phyloP scores from a whole-genome alignment of 2,329 filamentous ascomycete species.

The Venturia oleaginea region DNA sequence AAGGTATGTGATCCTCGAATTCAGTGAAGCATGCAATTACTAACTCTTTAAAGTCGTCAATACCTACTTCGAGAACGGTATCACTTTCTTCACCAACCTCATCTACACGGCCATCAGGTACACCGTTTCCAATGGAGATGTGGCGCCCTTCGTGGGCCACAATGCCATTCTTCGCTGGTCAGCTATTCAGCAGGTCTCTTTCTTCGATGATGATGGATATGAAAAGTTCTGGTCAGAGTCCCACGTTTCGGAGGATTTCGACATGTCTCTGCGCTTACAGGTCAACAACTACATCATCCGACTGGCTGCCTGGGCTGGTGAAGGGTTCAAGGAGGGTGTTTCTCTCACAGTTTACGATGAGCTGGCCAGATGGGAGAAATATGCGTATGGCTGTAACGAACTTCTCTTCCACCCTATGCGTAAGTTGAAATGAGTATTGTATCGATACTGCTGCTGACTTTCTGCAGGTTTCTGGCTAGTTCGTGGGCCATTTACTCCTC shows the following conservation, averaged over 20 bases:
- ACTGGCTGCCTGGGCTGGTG: slow-evolving; percentile 61
- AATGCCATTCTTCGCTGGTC: slow-evolving; percentile 69
- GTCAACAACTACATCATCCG: slow-evolving; percentile 64
- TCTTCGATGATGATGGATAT: slow-evolving; percentile 46
- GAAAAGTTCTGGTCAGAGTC: slow-evolving; percentile 77
- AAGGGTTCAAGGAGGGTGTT: slow-evolving; percentile 76
- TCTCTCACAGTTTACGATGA: slow-evolving; percentile 78
- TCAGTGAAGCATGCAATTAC: too few species aligned
- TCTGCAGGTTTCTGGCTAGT: slow-evolving; percentile 42
- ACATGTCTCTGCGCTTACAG: slow-evolving; percentile 71
- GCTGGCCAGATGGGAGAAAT: slow-evolving; percentile 63
- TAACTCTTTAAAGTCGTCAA: slow-evolving; percentile 67
- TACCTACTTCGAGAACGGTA: slow-evolving; percentile 47
- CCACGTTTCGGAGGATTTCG: slow-evolving; percentile 73
- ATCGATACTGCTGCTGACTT: neutral
- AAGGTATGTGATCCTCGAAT: slow-evolving; percentile 42
- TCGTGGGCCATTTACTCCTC: slow-evolving; percentile 54
- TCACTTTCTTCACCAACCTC: slow-evolving; percentile 46
- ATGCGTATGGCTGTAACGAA: slow-evolving; percentile 63
- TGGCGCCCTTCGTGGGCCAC: slow-evolving; percentile 73
- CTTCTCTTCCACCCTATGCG: slow-evolving; percentile 59
- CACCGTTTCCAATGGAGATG: slow-evolving; percentile 67
- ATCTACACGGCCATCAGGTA: slow-evolving; percentile 71
- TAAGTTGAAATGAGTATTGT: neutral
- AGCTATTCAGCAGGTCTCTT: slow-evolving; percentile 64